These are phyloP conservation scores for Pseudovirgaria hyperparasitica DNA, from an alignment of 2,329 filamentous ascomycete genomes.

Conservation along the genomic window DNA sequence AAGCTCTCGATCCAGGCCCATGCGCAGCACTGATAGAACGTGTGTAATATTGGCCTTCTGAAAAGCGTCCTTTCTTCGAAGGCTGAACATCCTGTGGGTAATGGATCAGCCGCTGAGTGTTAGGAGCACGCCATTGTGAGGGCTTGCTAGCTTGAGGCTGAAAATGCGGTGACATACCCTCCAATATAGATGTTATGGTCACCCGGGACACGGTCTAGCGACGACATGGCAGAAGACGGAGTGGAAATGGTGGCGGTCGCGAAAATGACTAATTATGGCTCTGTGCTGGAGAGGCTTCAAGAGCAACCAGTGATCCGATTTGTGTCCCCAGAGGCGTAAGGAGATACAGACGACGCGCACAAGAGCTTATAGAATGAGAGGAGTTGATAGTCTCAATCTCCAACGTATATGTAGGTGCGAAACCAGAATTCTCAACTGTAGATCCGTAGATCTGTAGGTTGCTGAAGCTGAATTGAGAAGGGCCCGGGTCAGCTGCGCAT, in stretches of 20 bases:
- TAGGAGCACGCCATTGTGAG: conserved; percentile 1
- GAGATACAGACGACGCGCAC: no score
- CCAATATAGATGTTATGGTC: conserved; percentile 64
- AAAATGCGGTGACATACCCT: conserved; percentile 44
- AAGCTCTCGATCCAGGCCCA: conserved; percentile 42
- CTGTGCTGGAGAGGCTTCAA: conserved; percentile 4
- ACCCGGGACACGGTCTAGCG: conserved; percentile 55
- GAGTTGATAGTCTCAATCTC: no score
- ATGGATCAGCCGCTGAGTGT: conserved; percentile 12
- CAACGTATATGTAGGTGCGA: no score
- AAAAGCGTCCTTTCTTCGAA: conserved; percentile 60
- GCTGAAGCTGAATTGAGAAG: no score
- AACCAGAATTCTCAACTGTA: no score
- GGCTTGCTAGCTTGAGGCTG: conserved; percentile 5
- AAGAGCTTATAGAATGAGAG: no score
- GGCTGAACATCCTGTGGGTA: conserved; percentile 56
- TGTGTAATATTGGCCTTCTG: conserved; percentile 70
- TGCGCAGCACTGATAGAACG: conserved; percentile 68
- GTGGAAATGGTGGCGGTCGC: conserved; percentile 4
- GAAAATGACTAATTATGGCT: conserved; percentile 1
- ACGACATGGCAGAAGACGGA: conserved; percentile 33
- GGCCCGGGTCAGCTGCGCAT: no score
- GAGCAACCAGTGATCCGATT: no score
- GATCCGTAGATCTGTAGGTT: no score
- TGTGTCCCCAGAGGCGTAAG: no score